phyloP scores from a whole-genome alignment of 2,329 filamentous ascomycete species.

The Ramularia collo-cygni region DNA sequence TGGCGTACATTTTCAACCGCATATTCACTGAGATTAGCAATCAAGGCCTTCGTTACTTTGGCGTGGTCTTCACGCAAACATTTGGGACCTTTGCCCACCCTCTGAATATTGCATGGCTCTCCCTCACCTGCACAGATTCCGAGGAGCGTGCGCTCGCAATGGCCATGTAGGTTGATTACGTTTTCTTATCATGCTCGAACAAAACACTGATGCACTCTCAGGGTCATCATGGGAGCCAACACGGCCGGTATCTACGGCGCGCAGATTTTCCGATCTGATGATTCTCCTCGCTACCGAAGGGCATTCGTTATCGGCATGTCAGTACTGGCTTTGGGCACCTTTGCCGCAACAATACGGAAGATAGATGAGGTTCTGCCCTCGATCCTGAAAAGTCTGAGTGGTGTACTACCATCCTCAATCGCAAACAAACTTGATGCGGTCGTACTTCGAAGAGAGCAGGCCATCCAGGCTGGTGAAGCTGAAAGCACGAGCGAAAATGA shows the following conservation, averaged over 20 bases:
- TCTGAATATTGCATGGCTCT: slow-evolving; percentile 56
- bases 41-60: slow-evolving; percentile 45
- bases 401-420: too few species aligned
- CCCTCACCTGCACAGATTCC: slow-evolving; percentile 49
- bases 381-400: background rate
- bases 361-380: slow-evolving; percentile 39
- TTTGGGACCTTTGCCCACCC: slow-evolving; percentile 51
- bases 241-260: slow-evolving; percentile 56
- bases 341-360: slow-evolving; percentile 37
- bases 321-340: slow-evolving; percentile 39
- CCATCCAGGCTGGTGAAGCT: too few species aligned
- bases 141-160: slow-evolving; percentile 54
- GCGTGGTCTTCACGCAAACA: slow-evolving; percentile 50
- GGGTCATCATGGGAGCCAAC: slow-evolving; percentile 56
- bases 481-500: too few species aligned
- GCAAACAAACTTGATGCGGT: too few species aligned
- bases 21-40: slow-evolving; percentile 42
- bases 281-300: slow-evolving; percentile 46
- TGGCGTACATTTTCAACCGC: slow-evolving; percentile 50
- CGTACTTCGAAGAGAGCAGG: too few species aligned
- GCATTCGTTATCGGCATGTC: slow-evolving; percentile 44
- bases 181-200: background rate
- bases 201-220: slow-evolving; percentile 15
- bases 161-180: slow-evolving; percentile 42
- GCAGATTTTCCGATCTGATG: slow-evolving; percentile 52